phyloP scores from a whole-genome alignment of 305 asterid genomes.

The Fraxinus floribunda region DNA sequence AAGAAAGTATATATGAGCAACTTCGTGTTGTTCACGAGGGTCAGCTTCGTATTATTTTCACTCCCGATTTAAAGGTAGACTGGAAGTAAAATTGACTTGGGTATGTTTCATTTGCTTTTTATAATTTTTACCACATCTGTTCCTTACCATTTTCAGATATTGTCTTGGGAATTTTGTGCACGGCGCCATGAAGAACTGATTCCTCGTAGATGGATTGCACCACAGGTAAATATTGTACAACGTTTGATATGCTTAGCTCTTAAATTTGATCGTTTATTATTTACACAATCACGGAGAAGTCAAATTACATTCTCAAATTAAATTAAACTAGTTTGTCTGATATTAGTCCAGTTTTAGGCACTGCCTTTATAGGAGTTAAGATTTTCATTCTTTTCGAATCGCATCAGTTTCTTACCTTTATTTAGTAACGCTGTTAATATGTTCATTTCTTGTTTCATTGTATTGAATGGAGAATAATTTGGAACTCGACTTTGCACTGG shows the following conservation, averaged over 20 bases:
- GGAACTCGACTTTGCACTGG: neutral
- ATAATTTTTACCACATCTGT: constrained; percentile 21
- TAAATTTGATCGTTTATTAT: neutral
- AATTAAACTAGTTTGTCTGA: neutral
- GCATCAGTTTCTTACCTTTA: neutral
- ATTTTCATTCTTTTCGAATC: neutral
- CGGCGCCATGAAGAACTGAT: constrained; percentile 96
- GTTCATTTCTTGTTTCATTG: neutral
- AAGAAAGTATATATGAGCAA: constrained; percentile 89
- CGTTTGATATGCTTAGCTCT: constrained; percentile 13
- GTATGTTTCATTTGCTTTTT: neutral
- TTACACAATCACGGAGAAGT: neutral
- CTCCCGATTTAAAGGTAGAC: constrained; percentile 83
- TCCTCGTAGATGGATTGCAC: constrained; percentile 86
- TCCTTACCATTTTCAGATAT: constrained; percentile 45
- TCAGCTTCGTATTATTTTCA: constrained; percentile 77
- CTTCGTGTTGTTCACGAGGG: constrained; percentile 96
- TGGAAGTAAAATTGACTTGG: neutral
- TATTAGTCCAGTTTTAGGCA: neutral
- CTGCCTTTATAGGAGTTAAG: neutral
- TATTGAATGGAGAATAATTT: neutral
- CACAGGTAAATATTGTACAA: constrained; percentile 61
- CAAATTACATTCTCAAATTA: neutral
- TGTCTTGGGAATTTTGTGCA: constrained; percentile 97
- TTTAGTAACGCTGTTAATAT: neutral